A percentile compares a stretch with the other conserved stretches of the same genome.
These are phyloP conservation scores for Byssoonygena ceratinophila DNA, from an alignment of 2,329 filamentous ascomycete genomes.

Conservation along the genomic window DNA sequence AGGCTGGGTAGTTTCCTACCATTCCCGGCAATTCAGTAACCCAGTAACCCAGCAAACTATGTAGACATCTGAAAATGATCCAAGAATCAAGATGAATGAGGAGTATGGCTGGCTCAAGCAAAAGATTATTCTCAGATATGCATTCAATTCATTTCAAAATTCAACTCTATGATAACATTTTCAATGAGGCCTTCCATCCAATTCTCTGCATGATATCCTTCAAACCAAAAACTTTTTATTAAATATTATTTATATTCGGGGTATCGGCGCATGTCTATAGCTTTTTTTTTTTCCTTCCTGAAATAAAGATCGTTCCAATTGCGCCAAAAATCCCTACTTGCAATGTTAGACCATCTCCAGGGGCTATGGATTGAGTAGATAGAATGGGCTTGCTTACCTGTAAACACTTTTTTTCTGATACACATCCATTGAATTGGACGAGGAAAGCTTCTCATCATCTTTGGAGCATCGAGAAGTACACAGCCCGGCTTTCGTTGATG, in stretches of 20 bases:
- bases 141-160: background rate
- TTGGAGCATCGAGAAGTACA: constrained; percentile 10
- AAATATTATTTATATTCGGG: background rate
- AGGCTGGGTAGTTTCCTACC: no score
- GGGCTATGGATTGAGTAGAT: background rate
- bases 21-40: no score
- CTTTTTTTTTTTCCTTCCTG: background rate
- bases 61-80: no score
- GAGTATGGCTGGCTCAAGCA: no score
- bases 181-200: background rate
- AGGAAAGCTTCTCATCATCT: background rate
- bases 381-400: background rate
- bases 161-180: background rate
- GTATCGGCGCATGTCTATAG: background rate
- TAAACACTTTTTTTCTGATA: background rate
- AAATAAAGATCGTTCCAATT: background rate
- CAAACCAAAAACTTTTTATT: background rate
- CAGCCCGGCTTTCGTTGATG: constrained; percentile 4
- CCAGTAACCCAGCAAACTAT: no score
- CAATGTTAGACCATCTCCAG: background rate
- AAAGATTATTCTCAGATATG: background rate
- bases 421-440: background rate
- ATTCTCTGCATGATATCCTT: background rate
- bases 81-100: no score
- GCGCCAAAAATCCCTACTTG: background rate